These are phyloP conservation scores for Cudoniella acicularis DNA, from an alignment of 495 filamentous ascomycete genomes.

Conservation along the genomic window DNA sequence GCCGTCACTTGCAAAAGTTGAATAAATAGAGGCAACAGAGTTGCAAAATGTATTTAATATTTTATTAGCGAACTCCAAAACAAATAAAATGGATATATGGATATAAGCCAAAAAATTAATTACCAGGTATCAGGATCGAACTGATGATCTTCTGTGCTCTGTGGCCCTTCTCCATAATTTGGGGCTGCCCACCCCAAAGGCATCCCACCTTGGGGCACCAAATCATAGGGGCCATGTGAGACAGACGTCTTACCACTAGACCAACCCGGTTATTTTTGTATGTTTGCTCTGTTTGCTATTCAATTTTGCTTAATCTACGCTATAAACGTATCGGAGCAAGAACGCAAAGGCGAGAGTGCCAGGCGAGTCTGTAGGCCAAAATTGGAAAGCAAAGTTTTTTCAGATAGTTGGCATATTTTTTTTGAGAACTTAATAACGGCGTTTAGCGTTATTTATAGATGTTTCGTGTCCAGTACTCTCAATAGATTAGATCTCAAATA, in stretches of 20 bases:
- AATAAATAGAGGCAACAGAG: too few species aligned
- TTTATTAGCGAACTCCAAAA: background rate
- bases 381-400: too few species aligned
- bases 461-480: too few species aligned
- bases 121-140: constrained; percentile 4
- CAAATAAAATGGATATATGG: background rate
- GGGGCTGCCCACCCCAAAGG: background rate
- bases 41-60: too few species aligned
- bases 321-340: background rate
- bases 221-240: constrained; percentile 4
- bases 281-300: background rate
- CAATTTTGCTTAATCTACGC: background rate
- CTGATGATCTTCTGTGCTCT: constrained; percentile 4
- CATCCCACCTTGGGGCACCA: background rate
- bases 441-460: too few species aligned
- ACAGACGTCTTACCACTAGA: constrained; percentile 20
- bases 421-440: too few species aligned
- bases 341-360: background rate
- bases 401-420: too few species aligned
- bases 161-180: too few species aligned
- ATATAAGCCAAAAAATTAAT: too few species aligned
- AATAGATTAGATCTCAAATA: too few species aligned
- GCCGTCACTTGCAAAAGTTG: too few species aligned
- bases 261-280: background rate
- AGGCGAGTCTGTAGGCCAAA: too few species aligned